Evolutionary conservation across 2,329 filamentous ascomycete species (phyloP).

Genomic region (Triangularia verruculosa): DNA sequence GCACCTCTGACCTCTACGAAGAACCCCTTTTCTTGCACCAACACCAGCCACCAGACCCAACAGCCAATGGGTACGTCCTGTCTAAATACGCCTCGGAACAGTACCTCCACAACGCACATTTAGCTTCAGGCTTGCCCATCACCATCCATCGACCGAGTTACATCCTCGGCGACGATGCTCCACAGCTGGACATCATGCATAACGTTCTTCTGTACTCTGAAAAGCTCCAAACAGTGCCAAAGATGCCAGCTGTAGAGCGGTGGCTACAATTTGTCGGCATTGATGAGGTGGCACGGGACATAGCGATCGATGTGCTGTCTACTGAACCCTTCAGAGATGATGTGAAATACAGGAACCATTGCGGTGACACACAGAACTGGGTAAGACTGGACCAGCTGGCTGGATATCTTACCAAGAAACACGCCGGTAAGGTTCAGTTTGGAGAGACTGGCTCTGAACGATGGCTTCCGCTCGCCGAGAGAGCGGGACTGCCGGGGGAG

Average conservation of each 20-base stretch:
- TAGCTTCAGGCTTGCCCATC: conserved; percentile 22
- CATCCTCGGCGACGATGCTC: conserved; percentile 17
- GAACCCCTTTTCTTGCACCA: background rate
- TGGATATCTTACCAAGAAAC: background rate
- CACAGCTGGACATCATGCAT: conserved; percentile 18
- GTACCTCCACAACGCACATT: conserved; percentile 28
- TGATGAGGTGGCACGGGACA: background rate
- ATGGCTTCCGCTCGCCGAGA: background rate
- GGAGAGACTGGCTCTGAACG: background rate
- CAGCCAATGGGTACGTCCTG: conserved; percentile 30
- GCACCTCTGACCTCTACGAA: background rate
- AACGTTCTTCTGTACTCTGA: conserved; percentile 13
- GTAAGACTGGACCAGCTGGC: background rate
- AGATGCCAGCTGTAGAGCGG: background rate
- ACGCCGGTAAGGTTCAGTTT: background rate
- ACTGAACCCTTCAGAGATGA: background rate
- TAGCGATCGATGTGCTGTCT: background rate
- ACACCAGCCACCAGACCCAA: background rate
- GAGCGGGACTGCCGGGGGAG: conserved; percentile 1
- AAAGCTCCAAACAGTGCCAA: conserved; percentile 1
- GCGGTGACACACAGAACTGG: background rate
- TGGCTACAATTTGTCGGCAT: conserved; percentile 2
- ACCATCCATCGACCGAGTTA: conserved; percentile 31
- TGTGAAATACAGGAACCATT: background rate
- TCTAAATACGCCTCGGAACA: conserved; percentile 35